Base-by-base conservation (phyloP, 208 protist species). In the Strigomonas oncopelti region DNA sequence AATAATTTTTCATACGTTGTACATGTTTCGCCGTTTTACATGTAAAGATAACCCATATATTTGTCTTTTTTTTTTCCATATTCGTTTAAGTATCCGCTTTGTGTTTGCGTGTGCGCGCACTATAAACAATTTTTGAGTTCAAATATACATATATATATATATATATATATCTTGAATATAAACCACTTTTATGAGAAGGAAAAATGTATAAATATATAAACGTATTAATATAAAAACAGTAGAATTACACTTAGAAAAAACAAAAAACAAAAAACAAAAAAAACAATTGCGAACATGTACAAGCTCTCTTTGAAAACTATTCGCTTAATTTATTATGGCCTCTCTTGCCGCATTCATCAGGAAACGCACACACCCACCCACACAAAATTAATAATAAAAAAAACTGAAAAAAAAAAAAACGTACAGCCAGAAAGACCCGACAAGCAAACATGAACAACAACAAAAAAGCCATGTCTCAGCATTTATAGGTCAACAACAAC, bases 381-480 rank as follows among this genome's bases (percentile, higher is more conserved):
- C 36, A 27, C 28, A 24, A 52, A 13, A 24, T 66, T 31, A 2
- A 46, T 14, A 2, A 55, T 24, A 29, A 56, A 28, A 56, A 8
- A 18, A 57, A 38, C 4, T 53, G 29, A 59, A 57, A 59, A 57
- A 68, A 63, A 63, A 45, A 63, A 63, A 63, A 31, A 22, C 9
- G 42, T 29, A 45, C 22, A 22, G 13, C 16, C 16, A 45, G 32
- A 64, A 65, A n/a, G 42, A 51, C 27, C 9, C 2, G 48, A 69
- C 13, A 65, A 56, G 69, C 46, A 69, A 68, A 56, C 29, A 67
- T 36, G 25, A 65, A 65, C 31, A 65, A 48, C 5, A 31, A 67
- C 4, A 56, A 28, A 22, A 11, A 67, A 29, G 14, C 7, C 9
- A 18, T 45, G 38, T 45, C 38, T 14, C 38, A 18, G 9, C 14